Percentiles rank a stretch among this genome's conserved stretches.
phyloP scores from a whole-genome alignment of 805 yeast species.

The Candida incommunis region DNA sequence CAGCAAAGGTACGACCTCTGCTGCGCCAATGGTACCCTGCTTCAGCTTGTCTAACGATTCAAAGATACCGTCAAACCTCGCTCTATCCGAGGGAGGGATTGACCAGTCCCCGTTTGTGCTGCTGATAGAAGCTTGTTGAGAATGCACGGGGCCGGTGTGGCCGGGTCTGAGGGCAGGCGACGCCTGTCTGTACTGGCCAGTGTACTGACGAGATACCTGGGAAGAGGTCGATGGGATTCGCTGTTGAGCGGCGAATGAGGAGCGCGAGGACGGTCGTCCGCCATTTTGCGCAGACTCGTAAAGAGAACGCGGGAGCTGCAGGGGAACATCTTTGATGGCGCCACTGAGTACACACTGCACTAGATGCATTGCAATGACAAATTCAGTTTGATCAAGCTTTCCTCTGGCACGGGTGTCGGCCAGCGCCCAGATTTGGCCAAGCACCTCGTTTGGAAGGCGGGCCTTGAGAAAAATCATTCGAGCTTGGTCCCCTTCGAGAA shows the following conservation, averaged over 20 bases:
- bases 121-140: slow-evolving; percentile 4
- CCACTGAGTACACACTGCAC: slow-evolving; percentile 71
- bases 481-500: slow-evolving; percentile 68
- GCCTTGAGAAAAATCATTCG: slow-evolving; percentile 82
- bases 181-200: slow-evolving; percentile 9
- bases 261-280: slow-evolving; percentile 12
- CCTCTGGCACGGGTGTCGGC: slow-evolving; percentile 73
- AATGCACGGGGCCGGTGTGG: neutral
- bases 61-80: slow-evolving; percentile 69
- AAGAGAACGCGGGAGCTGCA: slow-evolving; percentile 27
- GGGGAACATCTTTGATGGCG: slow-evolving; percentile 43
- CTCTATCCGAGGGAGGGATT: slow-evolving; percentile 51
- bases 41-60: slow-evolving; percentile 57
- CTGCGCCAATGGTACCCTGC: slow-evolving; percentile 53
- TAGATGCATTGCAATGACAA: slow-evolving; percentile 87
- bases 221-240: slow-evolving; percentile 5
- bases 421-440: slow-evolving; percentile 81
- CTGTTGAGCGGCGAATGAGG: slow-evolving; percentile 8
- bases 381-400: slow-evolving; percentile 55
- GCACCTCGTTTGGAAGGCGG: slow-evolving; percentile 55
- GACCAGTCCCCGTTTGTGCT: slow-evolving; percentile 38
- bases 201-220: slow-evolving; percentile 9
- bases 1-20: slow-evolving; percentile 76
- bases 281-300: slow-evolving; percentile 23
- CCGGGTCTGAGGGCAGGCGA: neutral